These are phyloP conservation scores for Pseudogymnoascus sp. DNA, from an alignment of 2,329 filamentous ascomycete genomes.

Conservation along the genomic window DNA sequence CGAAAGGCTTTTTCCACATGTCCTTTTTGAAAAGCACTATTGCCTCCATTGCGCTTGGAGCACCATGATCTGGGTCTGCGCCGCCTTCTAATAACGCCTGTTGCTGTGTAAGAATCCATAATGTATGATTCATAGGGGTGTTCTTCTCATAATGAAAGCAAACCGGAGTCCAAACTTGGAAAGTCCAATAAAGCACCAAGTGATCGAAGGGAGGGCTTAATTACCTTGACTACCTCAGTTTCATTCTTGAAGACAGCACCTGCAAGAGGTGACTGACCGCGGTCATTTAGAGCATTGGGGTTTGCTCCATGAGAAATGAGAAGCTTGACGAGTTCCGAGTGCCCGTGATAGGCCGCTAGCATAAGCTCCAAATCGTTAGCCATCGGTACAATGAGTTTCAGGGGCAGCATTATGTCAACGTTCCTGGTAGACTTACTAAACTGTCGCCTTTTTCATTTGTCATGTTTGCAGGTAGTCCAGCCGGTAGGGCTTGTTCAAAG, in stretches of 20 bases:
- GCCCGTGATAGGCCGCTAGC: conserved; percentile 64
- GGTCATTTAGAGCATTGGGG: conserved; percentile 59
- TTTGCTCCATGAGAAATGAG: conserved; percentile 57
- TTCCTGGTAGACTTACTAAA: conserved; percentile 37
- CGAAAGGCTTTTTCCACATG: conserved; percentile 42
- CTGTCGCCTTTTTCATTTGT: conserved; percentile 68
- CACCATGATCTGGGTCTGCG: conserved; percentile 46
- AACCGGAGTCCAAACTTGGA: neutral
- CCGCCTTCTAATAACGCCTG: conserved; percentile 40
- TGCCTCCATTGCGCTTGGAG: conserved; percentile 41
- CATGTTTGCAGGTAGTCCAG: conserved; percentile 60
- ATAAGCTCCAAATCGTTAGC: conserved; percentile 44
- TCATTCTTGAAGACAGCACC: conserved; percentile 68
- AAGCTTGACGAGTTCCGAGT: conserved; percentile 50
- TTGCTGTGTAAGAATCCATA: conserved; percentile 3
- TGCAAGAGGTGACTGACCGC: conserved; percentile 60
- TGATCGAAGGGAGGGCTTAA: neutral
- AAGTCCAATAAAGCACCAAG: neutral
- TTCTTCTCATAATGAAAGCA: neutral
- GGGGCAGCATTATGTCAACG: neutral
- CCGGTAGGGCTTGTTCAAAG: conserved; percentile 55
- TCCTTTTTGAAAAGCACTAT: conserved; percentile 45
- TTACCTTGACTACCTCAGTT: conserved; percentile 51
- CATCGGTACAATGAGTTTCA: neutral
- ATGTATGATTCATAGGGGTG: conserved; percentile 13